Base-by-base conservation (phyloP, 2,329 filamentous ascomycete genomes). In the Fusarium graminum region DNA sequence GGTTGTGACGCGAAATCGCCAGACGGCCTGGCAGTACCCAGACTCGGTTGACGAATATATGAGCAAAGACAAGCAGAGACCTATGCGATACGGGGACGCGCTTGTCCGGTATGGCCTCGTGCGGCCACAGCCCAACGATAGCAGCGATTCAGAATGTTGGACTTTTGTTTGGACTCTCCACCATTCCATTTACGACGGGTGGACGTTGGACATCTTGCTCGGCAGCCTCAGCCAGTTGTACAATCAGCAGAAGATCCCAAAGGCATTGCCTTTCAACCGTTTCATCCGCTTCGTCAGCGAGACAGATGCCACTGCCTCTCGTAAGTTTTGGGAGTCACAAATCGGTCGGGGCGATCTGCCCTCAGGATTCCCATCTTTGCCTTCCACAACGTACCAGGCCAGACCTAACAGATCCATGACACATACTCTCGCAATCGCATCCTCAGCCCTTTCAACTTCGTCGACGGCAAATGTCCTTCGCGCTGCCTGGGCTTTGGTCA, bases 401-500 rank as follows among this genome's bases (percentile, higher is more conserved):
- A 51, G 47, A 51, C 47, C 47, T 42, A 51, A 51, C 47, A 51
- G 47, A 36, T 51, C 47, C 38, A 41, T 51, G 14, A 34, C 41
- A 14, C 47, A 42, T 19, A 42, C 38, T 42, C 26, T 51, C 47
- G 34, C 38, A 51, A 51, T 51, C 38, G 47, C 47, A 17, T 41
- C 47, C 14, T 51, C 47, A 51, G 47, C 47, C 41, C 26, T 36
- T 41, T 51, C 47, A 51, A 51, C 47, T 51, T 51, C 47, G 26
- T 51, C 47, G 19, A 51, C 47, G 28, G 47, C 47, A 51, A 51
- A 51, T 51, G 47, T 51, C 36, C 47, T 51, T 41, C 47, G 47
- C 47, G 47, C 47, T 51, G 52, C 52, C 25, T 56, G 52, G 52
- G 52, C 52, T 56, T 28, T 56, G 22, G 28, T 56, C 17, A 29